A percentile compares a stretch with the other conserved stretches of the same genome.
Conservation (phyloP, 306 rosid genomes). For the Psophocarpus tetragonolobus region DNA sequence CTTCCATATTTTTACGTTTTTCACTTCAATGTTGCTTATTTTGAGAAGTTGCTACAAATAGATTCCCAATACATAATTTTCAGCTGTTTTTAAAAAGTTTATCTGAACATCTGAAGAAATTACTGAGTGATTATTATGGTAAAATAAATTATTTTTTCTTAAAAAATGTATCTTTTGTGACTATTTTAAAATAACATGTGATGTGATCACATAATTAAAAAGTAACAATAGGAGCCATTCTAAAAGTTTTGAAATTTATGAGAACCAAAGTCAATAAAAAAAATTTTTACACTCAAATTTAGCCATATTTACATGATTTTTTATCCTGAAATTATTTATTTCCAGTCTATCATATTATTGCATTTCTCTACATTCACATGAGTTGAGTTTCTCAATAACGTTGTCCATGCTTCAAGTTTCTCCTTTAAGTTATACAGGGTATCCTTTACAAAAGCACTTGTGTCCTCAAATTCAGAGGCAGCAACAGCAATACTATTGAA, state of each 20-base stretch:
- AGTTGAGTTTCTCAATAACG: constrained; percentile 29
- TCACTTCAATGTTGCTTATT: too few relatives aligned
- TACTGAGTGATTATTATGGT: too few relatives aligned
- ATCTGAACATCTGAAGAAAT: too few relatives aligned
- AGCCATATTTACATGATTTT: not conserved
- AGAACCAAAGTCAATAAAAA: not conserved
- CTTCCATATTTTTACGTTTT: too few relatives aligned
- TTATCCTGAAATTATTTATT: not conserved
- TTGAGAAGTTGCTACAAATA: too few relatives aligned
- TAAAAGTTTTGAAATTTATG: not conserved
- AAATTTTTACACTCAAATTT: not conserved
- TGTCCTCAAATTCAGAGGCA: constrained; percentile 46
- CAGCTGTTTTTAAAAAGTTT: too few relatives aligned
- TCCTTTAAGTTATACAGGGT: constrained; percentile 35
- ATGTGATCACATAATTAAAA: not conserved
- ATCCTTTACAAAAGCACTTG: constrained; percentile 37
- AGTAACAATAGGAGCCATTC: not conserved
- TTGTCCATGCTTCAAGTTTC: constrained; percentile 33
- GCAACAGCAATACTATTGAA: constrained; percentile 30
- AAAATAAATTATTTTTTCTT: too few relatives aligned
- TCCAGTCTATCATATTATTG: not conserved
- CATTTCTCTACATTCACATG: constrained; percentile 19
- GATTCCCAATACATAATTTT: too few relatives aligned
- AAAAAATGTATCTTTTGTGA: too few relatives aligned
- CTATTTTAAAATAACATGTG: too few relatives aligned